phyloP scores from a whole-genome alignment of 768 basidiomycete genomes.

The Mycena amicta region DNA sequence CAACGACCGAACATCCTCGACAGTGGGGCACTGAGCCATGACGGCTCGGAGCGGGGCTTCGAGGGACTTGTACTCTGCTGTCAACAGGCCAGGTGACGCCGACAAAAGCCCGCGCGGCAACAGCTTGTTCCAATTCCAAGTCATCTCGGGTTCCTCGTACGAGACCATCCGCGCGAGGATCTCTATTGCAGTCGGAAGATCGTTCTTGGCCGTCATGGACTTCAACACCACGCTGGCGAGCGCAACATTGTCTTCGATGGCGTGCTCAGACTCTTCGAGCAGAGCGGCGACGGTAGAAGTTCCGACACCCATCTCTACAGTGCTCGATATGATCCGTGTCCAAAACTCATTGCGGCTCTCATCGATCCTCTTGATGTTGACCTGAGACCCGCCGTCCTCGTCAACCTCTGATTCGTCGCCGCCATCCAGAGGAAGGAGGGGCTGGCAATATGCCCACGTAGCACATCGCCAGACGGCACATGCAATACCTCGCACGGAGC shows the following conservation, averaged over 20 bases:
- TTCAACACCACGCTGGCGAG: slow-evolving; percentile 9
- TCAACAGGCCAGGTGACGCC: slow-evolving; percentile 56
- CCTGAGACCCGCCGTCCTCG: slow-evolving; percentile 29
- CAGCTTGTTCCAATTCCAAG: slow-evolving; percentile 52
- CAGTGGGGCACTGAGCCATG: slow-evolving; percentile 53
- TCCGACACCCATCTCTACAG: slow-evolving; percentile 62
- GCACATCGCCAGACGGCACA: slow-evolving; percentile 68
- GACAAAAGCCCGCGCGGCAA: slow-evolving; percentile 59
- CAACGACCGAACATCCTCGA: slow-evolving; percentile 59
- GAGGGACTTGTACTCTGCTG: slow-evolving; percentile 52
- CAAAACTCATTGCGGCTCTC: slow-evolving; percentile 38
- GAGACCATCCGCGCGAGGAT: slow-evolving; percentile 59
- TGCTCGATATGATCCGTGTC: slow-evolving; percentile 41
- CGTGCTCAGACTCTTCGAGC: slow-evolving; percentile 32
- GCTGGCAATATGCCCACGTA: slow-evolving; percentile 67
- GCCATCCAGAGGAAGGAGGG: slow-evolving; percentile 38
- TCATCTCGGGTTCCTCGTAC: slow-evolving; percentile 32
- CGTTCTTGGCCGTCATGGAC: slow-evolving; percentile 33
- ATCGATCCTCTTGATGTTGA: slow-evolving; percentile 28
- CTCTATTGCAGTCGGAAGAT: slow-evolving; percentile 47
- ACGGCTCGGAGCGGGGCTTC: slow-evolving; percentile 51
- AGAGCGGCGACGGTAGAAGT: slow-evolving; percentile 57
- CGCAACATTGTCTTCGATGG: slow-evolving; percentile 25
- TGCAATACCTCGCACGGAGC: slow-evolving; percentile 61
- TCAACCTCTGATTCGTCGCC: slow-evolving; percentile 33